Evolutionary conservation across 345 rosid species (phyloP).

Genomic region (Gossypium arboreum): DNA sequence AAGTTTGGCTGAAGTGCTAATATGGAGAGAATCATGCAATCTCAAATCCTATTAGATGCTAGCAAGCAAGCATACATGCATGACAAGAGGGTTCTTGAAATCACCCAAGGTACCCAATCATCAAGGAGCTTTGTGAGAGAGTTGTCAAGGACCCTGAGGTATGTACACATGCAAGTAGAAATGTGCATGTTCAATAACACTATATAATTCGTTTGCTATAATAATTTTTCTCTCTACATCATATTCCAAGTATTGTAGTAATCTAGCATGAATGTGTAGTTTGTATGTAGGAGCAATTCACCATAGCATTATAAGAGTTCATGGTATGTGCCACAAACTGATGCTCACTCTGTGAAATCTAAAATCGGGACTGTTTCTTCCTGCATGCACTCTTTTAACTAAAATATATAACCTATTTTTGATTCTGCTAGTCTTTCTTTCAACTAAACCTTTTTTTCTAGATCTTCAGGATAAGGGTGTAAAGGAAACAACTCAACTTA

Average conservation of each 20-base stretch:
- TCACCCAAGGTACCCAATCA: slow-evolving; percentile 92
- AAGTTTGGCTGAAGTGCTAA: slow-evolving; percentile 98
- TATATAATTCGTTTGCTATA: not conserved
- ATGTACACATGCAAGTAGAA: not conserved
- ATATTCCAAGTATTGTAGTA: not conserved
- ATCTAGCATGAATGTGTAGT: not conserved
- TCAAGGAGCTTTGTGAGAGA: slow-evolving; percentile 90
- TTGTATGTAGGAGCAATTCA: not conserved
- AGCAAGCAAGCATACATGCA: slow-evolving; percentile 91
- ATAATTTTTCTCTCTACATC: not conserved
- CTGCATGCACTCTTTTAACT: not conserved
- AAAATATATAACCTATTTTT: not conserved
- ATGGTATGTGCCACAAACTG: not conserved
- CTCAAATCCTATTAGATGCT: slow-evolving; percentile 91
- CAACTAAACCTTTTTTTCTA: not conserved
- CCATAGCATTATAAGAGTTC: not conserved
- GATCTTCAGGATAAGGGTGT: slow-evolving; percentile 58
- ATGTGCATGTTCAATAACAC: not conserved
- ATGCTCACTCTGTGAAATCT: not conserved
- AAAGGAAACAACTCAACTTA: slow-evolving; percentile 77
- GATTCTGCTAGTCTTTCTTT: not conserved
- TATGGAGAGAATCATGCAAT: slow-evolving; percentile 97
- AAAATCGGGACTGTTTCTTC: no score
- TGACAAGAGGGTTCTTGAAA: slow-evolving; percentile 91
- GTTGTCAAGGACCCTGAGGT: slow-evolving; percentile 83